A percentile compares a stretch with the other conserved stretches of the same genome.
phyloP scores from a whole-genome alignment of 2,329 filamentous ascomycete genomes.

The Eutypa lata region DNA sequence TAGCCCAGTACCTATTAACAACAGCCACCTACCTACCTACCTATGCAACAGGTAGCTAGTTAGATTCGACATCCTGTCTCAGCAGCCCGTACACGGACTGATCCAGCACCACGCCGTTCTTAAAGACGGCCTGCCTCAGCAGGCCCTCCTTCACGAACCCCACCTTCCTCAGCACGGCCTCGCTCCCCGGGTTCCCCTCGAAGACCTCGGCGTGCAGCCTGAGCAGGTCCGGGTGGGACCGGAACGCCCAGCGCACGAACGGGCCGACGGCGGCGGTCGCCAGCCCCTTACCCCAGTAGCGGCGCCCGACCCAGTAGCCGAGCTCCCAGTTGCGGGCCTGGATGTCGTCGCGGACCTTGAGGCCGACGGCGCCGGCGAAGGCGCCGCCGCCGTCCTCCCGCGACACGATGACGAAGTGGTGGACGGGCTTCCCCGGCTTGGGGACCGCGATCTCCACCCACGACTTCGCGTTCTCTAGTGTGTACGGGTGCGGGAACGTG shows the following conservation, averaged over 20 bases:
- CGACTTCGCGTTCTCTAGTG: slow-evolving; percentile 32
- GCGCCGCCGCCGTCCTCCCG: slow-evolving; percentile 27
- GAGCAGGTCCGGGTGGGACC: slow-evolving; percentile 35
- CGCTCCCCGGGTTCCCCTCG: slow-evolving; percentile 38
- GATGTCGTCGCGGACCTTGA: slow-evolving; percentile 34
- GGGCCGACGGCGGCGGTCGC: slow-evolving; percentile 36
- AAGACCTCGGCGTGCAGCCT: slow-evolving; percentile 40
- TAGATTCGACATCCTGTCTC: slow-evolving; percentile 33
- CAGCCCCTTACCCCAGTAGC: slow-evolving; percentile 45
- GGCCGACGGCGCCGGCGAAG: slow-evolving; percentile 40
- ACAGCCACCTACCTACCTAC: no score
- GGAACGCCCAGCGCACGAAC: slow-evolving; percentile 43
- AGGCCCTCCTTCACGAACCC: slow-evolving; percentile 44
- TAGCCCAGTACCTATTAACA: no score
- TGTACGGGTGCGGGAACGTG: slow-evolving; percentile 46
- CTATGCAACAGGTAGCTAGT: no score
- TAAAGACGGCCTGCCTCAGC: slow-evolving; percentile 38
- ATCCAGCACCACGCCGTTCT: slow-evolving; percentile 38
- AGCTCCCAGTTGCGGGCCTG: slow-evolving; percentile 43
- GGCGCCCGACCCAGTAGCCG: slow-evolving; percentile 45
- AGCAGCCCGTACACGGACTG: slow-evolving; percentile 36
- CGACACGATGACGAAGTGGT: slow-evolving; percentile 34
- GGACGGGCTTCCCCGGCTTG: slow-evolving; percentile 15
- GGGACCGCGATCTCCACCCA: slow-evolving; percentile 38
- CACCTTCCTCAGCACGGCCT: slow-evolving; percentile 37